Evolutionary conservation across 1,284 basidiomycete genomes (phyloP).

Genomic region (Apiotrichum montevideense): DNA sequence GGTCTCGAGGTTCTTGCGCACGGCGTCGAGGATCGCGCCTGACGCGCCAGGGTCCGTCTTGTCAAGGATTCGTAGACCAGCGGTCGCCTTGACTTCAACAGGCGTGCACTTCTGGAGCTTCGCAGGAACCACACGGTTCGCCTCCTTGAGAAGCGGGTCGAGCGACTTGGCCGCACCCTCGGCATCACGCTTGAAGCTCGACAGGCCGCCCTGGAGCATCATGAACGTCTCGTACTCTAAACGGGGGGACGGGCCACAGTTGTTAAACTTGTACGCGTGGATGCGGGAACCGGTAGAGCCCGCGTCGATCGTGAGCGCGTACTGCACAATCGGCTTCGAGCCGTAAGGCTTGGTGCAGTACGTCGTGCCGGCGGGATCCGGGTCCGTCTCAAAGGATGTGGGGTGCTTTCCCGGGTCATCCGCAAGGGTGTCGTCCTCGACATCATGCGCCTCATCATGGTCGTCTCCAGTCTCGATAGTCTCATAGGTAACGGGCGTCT

Average conservation of each 20-base stretch:
- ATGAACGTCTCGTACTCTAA: conserved; percentile 94
- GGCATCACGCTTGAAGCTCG: conserved; percentile 55
- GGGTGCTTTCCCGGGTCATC: conserved; percentile 19
- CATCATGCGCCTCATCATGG: conserved; percentile 14
- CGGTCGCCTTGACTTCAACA: conserved; percentile 90
- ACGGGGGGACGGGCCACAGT: conserved; percentile 69
- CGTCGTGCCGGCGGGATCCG: conserved; percentile 35
- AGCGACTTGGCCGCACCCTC: conserved; percentile 70
- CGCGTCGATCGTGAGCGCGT: conserved; percentile 95
- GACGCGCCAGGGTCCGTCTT: conserved; percentile 49
- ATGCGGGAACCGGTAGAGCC: conserved; percentile 95
- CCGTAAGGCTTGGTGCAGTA: conserved; percentile 59
- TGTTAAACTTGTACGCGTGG: conserved; percentile 96
- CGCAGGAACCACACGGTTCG: conserved; percentile 68
- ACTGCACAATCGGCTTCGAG: conserved; percentile 65
- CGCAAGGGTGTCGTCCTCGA: conserved; percentile 10
- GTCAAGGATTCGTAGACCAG: conserved; percentile 70
- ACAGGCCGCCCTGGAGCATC: conserved; percentile 75
- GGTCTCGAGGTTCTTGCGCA: conserved; percentile 58
- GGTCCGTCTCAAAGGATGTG: conserved; percentile 43
- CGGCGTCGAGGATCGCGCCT: conserved; percentile 69
- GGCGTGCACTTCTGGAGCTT: conserved; percentile 69
- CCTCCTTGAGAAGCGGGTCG: conserved; percentile 73
- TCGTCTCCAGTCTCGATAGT: background rate
- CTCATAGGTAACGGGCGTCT: conserved; percentile 1